Evolutionary conservation across 352 stramenopile genomes (phyloP).

Genomic region (Phytopythium boreale): DNA sequence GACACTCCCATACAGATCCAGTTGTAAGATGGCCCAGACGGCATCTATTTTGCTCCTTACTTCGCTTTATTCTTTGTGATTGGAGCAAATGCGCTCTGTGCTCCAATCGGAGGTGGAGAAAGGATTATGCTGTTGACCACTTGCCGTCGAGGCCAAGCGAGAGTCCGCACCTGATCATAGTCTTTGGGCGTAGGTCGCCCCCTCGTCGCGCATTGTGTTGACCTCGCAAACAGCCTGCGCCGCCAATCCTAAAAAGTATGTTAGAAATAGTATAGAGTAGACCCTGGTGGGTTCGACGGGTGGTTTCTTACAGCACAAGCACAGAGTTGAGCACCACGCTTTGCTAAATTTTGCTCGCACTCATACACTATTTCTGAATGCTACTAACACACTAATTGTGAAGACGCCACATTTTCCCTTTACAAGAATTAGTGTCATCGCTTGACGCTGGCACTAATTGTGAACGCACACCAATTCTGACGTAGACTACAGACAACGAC

Average conservation of each 20-base stretch:
- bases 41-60: background rate
- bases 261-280: too few relatives aligned
- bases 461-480: too few relatives aligned
- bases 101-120: constrained; percentile 10
- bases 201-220: constrained; percentile 17
- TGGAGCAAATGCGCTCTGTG: background rate
- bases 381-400: too few relatives aligned
- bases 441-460: too few relatives aligned
- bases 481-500: too few relatives aligned
- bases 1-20: background rate
- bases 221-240: constrained; percentile 18
- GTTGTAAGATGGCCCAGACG: background rate
- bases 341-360: too few relatives aligned
- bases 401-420: too few relatives aligned
- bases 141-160: constrained; percentile 2
- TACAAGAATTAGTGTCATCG: too few relatives aligned
- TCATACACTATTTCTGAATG: too few relatives aligned
- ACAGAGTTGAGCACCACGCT: too few relatives aligned
- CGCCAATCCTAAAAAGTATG: constrained; percentile 15
- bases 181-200: constrained; percentile 24
- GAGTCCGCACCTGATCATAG: constrained; percentile 29
- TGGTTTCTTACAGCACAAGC: too few relatives aligned
- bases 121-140: constrained; percentile 7
- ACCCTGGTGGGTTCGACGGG: too few relatives aligned
- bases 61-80: background rate